phyloP scores from a whole-genome alignment of 1,284 basidiomycete genomes.

The Ganoderma sp. region DNA sequence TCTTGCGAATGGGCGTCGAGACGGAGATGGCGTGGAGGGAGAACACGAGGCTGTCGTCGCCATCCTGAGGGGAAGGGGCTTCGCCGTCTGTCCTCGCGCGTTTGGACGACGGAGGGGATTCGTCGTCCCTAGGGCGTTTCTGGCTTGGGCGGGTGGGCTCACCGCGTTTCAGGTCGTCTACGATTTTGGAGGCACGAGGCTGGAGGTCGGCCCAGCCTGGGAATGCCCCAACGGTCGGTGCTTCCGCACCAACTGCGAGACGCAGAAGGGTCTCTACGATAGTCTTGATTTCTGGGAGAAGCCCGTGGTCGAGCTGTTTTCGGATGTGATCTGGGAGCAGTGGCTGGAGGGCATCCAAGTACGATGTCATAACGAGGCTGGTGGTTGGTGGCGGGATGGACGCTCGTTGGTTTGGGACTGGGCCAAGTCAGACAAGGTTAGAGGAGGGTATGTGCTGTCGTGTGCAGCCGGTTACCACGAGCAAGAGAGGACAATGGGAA shows the following conservation, averaged over 20 bases:
- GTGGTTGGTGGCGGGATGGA: neutral
- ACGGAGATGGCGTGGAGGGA: conserved; percentile 64
- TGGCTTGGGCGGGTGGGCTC: conserved; percentile 21
- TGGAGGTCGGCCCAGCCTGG: conserved; percentile 30
- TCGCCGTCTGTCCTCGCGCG: conserved; percentile 19
- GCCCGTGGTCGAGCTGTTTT: conserved; percentile 25
- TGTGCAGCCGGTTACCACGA: neutral
- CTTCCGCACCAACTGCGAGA: conserved; percentile 33
- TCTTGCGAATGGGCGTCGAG: conserved; percentile 73
- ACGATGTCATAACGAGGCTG: conserved; percentile 16
- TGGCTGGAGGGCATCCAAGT: conserved; percentile 26
- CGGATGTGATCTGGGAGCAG: conserved; percentile 28
- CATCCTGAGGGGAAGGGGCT: conserved; percentile 33
- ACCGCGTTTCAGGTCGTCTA: conserved; percentile 29
- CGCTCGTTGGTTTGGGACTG: neutral
- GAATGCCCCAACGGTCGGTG: conserved; percentile 21
- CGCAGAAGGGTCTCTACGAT: conserved; percentile 35
- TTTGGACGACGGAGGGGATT: conserved; percentile 23
- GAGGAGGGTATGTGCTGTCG: neutral
- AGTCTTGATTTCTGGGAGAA: conserved; percentile 21
- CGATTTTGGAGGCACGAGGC: conserved; percentile 25
- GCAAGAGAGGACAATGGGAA: neutral
- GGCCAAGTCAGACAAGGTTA: neutral
- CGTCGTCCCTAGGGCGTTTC: conserved; percentile 36
- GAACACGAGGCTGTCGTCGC: conserved; percentile 50